Evolutionary conservation across 345 rosid genomes (phyloP).

Genomic region (Aegle marmelos): DNA sequence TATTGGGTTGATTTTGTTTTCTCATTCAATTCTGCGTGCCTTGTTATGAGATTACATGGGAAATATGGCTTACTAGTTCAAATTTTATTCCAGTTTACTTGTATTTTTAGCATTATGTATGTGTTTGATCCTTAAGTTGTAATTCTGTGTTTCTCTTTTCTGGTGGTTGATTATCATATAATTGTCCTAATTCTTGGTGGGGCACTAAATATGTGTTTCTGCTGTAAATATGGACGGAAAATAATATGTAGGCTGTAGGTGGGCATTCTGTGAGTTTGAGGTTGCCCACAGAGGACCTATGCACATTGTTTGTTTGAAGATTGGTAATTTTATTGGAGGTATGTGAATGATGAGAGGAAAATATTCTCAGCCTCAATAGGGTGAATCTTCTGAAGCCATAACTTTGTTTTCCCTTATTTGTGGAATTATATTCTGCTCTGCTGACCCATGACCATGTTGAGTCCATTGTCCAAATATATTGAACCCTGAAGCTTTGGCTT

Average conservation of each 20-base stretch:
- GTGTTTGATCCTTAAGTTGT: neutral
- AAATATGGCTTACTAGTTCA: neutral
- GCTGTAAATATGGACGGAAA: constrained; percentile 79
- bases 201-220: constrained; percentile 60
- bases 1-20: neutral
- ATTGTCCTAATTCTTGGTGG: constrained; percentile 81
- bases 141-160: neutral
- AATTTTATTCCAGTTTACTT: neutral
- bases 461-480: neutral
- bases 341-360: neutral
- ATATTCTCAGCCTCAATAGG: neutral
- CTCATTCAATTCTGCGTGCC: neutral
- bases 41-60: neutral
- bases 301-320: constrained; percentile 16
- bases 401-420: neutral
- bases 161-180: neutral
- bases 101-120: neutral
- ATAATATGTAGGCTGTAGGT: constrained; percentile 60
- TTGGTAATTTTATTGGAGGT: neutral
- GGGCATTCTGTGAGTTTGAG: constrained; percentile 41
- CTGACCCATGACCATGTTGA: neutral
- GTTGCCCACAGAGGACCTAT: constrained; percentile 58
- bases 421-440: neutral
- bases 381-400: neutral
- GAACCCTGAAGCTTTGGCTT: neutral